Evolutionary conservation across 1,139 yeast genomes (phyloP).

Genomic region (Diutina rugosa): DNA sequence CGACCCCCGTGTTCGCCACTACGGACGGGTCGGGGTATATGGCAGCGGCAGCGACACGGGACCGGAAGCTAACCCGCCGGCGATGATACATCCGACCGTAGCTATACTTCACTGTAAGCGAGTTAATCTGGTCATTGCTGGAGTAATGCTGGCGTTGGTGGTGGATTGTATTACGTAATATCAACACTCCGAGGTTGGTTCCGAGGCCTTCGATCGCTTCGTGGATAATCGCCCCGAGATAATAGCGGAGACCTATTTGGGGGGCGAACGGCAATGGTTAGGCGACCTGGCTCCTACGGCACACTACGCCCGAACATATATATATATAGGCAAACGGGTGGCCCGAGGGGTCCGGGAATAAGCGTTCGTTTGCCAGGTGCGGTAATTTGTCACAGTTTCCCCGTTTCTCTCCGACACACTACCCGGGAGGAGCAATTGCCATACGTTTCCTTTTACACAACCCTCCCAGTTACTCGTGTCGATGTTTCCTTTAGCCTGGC

Average conservation of each 20-base stretch:
- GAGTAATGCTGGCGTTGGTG: too few species aligned
- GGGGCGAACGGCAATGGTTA: neutral
- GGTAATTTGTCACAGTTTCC: neutral
- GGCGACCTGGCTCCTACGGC: neutral
- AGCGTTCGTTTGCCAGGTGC: neutral
- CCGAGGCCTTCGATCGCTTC: neutral
- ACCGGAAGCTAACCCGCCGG: too few species aligned
- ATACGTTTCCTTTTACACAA: neutral
- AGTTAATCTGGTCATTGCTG: too few species aligned
- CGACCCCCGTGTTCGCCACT: neutral
- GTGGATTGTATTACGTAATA: neutral
- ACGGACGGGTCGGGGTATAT: too few species aligned
- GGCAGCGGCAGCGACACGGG: too few species aligned
- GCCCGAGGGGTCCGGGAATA: neutral
- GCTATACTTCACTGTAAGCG: too few species aligned
- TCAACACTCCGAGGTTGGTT: neutral
- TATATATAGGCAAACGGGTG: too few species aligned
- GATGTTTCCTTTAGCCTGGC: conserved; percentile 35
- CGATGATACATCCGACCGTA: too few species aligned
- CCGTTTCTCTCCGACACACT: neutral
- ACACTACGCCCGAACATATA: neutral
- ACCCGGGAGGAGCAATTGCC: neutral
- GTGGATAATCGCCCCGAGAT: neutral
- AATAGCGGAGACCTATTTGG: neutral
- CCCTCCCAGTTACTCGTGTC: neutral